Base-by-base conservation (phyloP, 2,329 filamentous ascomycete genomes). In the Hymenoscyphus occultus region DNA sequence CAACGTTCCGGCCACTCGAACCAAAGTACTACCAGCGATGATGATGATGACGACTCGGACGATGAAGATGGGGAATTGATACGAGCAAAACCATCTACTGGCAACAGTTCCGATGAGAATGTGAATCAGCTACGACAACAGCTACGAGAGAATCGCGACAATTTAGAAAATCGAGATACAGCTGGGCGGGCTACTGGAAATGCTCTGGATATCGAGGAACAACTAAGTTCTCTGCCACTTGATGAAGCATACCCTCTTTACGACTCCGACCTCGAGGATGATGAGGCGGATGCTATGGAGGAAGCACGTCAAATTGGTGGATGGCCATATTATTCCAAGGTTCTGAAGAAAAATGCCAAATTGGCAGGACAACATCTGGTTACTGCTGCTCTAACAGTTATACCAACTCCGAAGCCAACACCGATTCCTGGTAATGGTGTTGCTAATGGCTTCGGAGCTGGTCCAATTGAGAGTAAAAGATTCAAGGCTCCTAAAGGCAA, bases 191-290 rank as follows among this genome's bases (percentile, higher is more conserved):
- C 71, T 28, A 59, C 65, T 19, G 78, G 77, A 61, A 83, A 81
- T 72, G 71, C 77, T 10, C 76, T 89, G 10, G 94, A 98, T 74
- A 82, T 93, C 35, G 94, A 98, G 78, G 93, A 93, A 70, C 92
- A 95, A 69, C 89, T 94, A 31, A 84, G 84, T 2, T 86, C 84
- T 22, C 86, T 9, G 77, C 80, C 2, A 78, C 81, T 74, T 5
- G 62, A 88, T 61, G 88, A 92, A 31, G 90, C 93, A 69, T 96
- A 91, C 72, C 90, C 90, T 1, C 81, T 97, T 14, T 99, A 99
- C 77, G 95, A 99, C 74, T 97, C 93, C 0, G 90, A 93, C 59
- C 90, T 93, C 60, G 92, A 96, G 66, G 90, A 90, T 3, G 87
- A 92, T 61, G 87, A 90, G 63, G 84, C 87, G 42, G 90, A 93